phyloP scores from a whole-genome alignment of 2,329 filamentous ascomycete genomes.

The Geoglossum cookeanum region DNA sequence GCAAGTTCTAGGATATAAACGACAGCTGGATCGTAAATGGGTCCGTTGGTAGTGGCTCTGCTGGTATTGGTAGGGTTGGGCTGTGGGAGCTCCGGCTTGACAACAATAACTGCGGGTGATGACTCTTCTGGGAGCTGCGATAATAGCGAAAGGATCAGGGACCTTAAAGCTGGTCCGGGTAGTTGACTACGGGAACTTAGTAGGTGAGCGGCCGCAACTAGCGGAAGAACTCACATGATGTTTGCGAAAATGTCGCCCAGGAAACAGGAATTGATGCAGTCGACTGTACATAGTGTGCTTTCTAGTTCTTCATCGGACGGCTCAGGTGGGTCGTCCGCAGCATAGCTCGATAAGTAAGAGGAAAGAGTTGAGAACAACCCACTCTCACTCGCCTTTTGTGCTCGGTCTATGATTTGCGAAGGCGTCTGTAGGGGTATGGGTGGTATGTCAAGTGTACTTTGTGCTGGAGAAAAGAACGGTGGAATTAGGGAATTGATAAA shows the following conservation, averaged over 20 bases:
- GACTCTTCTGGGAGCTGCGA: conserved; percentile 75
- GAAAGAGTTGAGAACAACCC: conserved; percentile 89
- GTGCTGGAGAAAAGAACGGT: conserved; percentile 49
- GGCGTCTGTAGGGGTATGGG: conserved; percentile 79
- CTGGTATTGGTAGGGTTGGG: conserved; percentile 40
- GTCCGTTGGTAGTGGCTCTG: conserved; percentile 34
- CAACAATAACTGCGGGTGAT: conserved; percentile 61
- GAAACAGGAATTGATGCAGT: conserved; percentile 80
- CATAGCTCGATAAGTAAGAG: conserved; percentile 96
- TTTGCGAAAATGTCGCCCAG: conserved; percentile 70
- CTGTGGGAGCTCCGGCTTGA: conserved; percentile 67
- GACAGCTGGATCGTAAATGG: conserved; percentile 67
- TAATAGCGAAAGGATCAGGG: conserved; percentile 54
- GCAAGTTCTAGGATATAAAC: conserved; percentile 85
- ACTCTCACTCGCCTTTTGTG: conserved; percentile 54
- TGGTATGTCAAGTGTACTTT: conserved; percentile 49
- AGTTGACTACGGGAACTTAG: conserved; percentile 31
- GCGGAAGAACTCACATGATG: conserved; percentile 42
- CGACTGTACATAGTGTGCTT: conserved; percentile 82
- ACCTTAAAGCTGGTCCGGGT: conserved; percentile 36
- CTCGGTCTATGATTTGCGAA: conserved; percentile 82
- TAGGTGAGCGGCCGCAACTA: background rate
- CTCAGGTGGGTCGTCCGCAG: conserved; percentile 91
- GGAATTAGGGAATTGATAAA: conserved; percentile 91
- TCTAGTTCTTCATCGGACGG: conserved; percentile 94